A percentile compares a stretch with the other conserved stretches of the same genome.
phyloP scores from a whole-genome alignment of 371 early-diverging fungal species.

The Mucor mucedo region DNA sequence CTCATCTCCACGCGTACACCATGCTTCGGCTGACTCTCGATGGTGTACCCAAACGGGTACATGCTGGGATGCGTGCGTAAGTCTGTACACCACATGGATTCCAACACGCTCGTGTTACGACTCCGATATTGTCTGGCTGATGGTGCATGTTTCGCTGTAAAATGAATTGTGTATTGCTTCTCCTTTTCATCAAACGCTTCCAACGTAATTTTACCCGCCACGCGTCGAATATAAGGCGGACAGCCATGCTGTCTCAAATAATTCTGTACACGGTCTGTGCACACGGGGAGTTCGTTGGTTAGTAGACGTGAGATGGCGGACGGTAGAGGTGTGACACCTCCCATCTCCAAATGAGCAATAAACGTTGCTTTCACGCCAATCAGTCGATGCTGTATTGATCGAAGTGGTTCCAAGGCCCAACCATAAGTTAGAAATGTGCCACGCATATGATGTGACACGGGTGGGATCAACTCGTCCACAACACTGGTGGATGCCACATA shows the following conservation, averaged over 20 bases:
- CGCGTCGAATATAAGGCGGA: slow-evolving; percentile 58
- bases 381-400: slow-evolving; percentile 26
- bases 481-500: slow-evolving; percentile 63
- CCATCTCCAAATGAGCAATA: slow-evolving; percentile 65
- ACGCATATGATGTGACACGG: slow-evolving; percentile 46
- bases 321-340: slow-evolving; percentile 51
- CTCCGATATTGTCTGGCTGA: slow-evolving; percentile 28
- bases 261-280: slow-evolving; percentile 49
- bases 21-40: slow-evolving; percentile 24
- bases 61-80: slow-evolving; percentile 41
- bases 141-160: slow-evolving; percentile 48
- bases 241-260: slow-evolving; percentile 56
- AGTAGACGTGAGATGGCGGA: slow-evolving; percentile 52
- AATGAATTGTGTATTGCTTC: slow-evolving; percentile 35
- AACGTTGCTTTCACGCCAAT: slow-evolving; percentile 53
- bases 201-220: slow-evolving; percentile 44
- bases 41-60: slow-evolving; percentile 42
- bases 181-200: slow-evolving; percentile 39
- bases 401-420: slow-evolving; percentile 57
- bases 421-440: slow-evolving; percentile 57
- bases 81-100: slow-evolving; percentile 47
- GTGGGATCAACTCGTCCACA: slow-evolving; percentile 54
- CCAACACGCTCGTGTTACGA: slow-evolving; percentile 1
- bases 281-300: slow-evolving; percentile 52
- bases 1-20: slow-evolving; percentile 37